phyloP scores from a whole-genome alignment of 73 alveolate species.

The Uronychia binucleata region DNA sequence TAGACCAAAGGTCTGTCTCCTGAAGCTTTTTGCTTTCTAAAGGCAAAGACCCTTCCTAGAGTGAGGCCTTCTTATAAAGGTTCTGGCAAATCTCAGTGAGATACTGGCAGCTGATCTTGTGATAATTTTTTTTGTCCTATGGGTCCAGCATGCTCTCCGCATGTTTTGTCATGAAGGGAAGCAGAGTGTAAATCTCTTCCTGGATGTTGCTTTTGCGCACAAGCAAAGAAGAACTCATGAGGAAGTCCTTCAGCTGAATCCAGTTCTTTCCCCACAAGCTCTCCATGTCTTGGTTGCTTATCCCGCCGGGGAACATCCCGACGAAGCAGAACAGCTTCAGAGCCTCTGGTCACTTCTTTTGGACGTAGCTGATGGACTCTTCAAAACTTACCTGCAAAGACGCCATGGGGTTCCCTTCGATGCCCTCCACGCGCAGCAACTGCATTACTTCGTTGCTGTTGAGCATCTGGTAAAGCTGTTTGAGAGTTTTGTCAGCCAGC shows the following conservation, averaged over 20 bases:
- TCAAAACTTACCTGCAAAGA: slow-evolving; percentile 36
- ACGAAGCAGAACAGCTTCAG: slow-evolving; percentile 39
- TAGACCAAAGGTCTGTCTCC: neutral
- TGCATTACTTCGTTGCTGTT: slow-evolving; percentile 37
- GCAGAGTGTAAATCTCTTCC: slow-evolving; percentile 31
- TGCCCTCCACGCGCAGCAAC: slow-evolving; percentile 36
- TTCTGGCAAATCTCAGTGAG: neutral
- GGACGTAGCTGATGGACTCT: slow-evolving; percentile 25
- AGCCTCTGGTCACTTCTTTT: slow-evolving; percentile 25
- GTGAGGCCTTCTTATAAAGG: neutral
- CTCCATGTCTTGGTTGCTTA: slow-evolving; percentile 17
- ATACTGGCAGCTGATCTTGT: slow-evolving; percentile 1
- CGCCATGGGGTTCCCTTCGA: slow-evolving; percentile 44
- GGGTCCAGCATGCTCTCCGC: slow-evolving; percentile 8
- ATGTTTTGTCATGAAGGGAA: slow-evolving; percentile 21
- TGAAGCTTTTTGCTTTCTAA: neutral
- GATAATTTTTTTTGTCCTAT: neutral
- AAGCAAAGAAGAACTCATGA: slow-evolving; percentile 35
- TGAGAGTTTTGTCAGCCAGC: slow-evolving; percentile 14
- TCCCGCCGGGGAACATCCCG: slow-evolving; percentile 57
- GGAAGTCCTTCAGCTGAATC: slow-evolving; percentile 2
- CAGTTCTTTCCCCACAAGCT: slow-evolving; percentile 32
- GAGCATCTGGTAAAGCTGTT: slow-evolving; percentile 22
- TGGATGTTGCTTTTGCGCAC: slow-evolving; percentile 20
- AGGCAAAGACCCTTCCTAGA: slow-evolving; percentile 5